Evolutionary conservation across 768 basidiomycete species (phyloP).

Genomic region (Harrya chromipes): DNA sequence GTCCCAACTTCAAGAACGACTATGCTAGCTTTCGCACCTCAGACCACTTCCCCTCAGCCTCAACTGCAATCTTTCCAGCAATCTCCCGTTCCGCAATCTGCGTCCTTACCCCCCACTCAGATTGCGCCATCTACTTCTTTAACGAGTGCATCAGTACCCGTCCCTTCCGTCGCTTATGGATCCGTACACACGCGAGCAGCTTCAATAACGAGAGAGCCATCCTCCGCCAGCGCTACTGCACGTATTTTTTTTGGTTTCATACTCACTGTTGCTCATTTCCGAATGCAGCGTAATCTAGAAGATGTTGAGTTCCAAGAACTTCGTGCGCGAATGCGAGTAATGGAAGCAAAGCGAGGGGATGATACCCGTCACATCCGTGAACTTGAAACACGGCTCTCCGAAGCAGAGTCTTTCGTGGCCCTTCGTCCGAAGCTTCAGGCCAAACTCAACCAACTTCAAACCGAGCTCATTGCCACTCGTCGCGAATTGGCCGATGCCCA

Average conservation of each 20-base stretch:
- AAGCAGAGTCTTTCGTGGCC: slow-evolving; percentile 80
- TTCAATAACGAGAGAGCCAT: slow-evolving; percentile 26
- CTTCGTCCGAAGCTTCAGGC: slow-evolving; percentile 89
- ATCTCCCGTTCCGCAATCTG: slow-evolving; percentile 13
- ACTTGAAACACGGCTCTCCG: slow-evolving; percentile 79
- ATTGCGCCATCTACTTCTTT: slow-evolving; percentile 17
- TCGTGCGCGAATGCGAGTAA: slow-evolving; percentile 74
- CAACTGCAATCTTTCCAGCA: slow-evolving; percentile 20
- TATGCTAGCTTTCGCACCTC: slow-evolving; percentile 36
- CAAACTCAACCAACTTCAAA: slow-evolving; percentile 77
- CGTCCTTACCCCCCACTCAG: slow-evolving; percentile 13
- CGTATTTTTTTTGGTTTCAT: slow-evolving; percentile 1
- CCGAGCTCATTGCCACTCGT: slow-evolving; percentile 72
- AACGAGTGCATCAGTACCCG: slow-evolving; percentile 4
- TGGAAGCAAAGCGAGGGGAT: slow-evolving; percentile 85
- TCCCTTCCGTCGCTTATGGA: slow-evolving; percentile 6
- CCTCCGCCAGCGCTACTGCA: slow-evolving; percentile 25
- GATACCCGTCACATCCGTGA: slow-evolving; percentile 82
- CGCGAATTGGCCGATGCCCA: slow-evolving; percentile 75
- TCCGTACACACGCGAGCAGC: slow-evolving; percentile 10
- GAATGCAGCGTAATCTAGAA: slow-evolving; percentile 35
- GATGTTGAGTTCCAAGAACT: slow-evolving; percentile 76
- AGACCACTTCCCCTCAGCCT: slow-evolving; percentile 31
- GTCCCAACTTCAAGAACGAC: slow-evolving; percentile 33
- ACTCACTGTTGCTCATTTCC: slow-evolving; percentile 8